phyloP scores from a whole-genome alignment of 768 basidiomycete genomes.

The Rhodosporidiobolus odoratus region DNA sequence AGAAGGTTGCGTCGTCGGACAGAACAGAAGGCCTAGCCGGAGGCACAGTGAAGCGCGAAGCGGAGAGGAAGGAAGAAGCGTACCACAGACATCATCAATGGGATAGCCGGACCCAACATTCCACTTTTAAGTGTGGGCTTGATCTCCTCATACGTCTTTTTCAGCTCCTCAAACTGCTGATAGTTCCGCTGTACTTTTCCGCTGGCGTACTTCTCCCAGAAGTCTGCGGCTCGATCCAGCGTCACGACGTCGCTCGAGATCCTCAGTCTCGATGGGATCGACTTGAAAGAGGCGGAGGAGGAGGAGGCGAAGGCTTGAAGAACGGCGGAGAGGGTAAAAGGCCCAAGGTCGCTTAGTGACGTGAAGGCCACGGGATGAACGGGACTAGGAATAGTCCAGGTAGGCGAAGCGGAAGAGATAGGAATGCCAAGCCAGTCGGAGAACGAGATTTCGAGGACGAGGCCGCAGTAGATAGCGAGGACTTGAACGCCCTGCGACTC shows the following conservation, averaged over 20 bases:
- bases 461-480: slow-evolving; percentile 6
- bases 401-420: background rate
- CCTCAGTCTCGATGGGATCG: background rate
- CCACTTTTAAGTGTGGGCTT: slow-evolving; percentile 4
- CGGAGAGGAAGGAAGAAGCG: background rate
- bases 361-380: slow-evolving; percentile 20
- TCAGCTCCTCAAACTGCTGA: background rate
- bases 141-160: slow-evolving; percentile 7
- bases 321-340: slow-evolving; percentile 10
- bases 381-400: slow-evolving; percentile 10
- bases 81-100: background rate
- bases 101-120: slow-evolving; percentile 1
- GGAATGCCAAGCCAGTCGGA: slow-evolving; percentile 16
- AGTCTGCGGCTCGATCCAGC: slow-evolving; percentile 2
- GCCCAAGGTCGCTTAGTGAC: slow-evolving; percentile 8
- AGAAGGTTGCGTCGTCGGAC: no score
- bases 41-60: background rate
- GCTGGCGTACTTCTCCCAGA: slow-evolving; percentile 8
- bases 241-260: slow-evolving; percentile 4
- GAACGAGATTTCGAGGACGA: slow-evolving; percentile 12
- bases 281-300: background rate
- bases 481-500: background rate
- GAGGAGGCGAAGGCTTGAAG: slow-evolving; percentile 3
- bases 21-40: no score
- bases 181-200: slow-evolving; percentile 1